These are phyloP conservation scores for Phoenix roebelenii DNA, from an alignment of 176 grass and related monocot species.

Conservation along the genomic window DNA sequence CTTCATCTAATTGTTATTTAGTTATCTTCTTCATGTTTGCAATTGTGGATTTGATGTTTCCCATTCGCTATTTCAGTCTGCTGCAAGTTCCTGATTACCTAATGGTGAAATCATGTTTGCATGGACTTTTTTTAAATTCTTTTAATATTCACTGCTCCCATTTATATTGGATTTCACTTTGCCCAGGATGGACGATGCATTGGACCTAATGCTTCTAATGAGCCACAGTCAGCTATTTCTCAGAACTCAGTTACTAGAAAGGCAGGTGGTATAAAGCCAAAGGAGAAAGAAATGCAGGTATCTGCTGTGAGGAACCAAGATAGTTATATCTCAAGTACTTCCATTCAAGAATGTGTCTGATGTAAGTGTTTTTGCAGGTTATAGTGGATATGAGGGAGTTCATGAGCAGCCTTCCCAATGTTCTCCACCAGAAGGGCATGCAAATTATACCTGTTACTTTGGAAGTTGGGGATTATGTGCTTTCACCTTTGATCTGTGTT, in stretches of 20 bases:
- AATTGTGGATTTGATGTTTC: too few species aligned
- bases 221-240: slow-evolving; percentile 41
- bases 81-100: too few species aligned
- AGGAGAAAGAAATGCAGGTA: slow-evolving; percentile 83
- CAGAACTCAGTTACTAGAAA: slow-evolving; percentile 88
- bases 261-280: slow-evolving; percentile 53
- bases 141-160: not conserved
- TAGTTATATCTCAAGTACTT: not conserved
- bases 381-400: slow-evolving; percentile 98
- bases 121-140: not conserved
- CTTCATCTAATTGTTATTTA: too few species aligned
- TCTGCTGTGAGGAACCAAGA: too few species aligned
- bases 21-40: too few species aligned
- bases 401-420: slow-evolving; percentile 96
- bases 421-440: slow-evolving; percentile 90
- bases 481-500: slow-evolving; percentile 90
- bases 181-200: slow-evolving; percentile 70
- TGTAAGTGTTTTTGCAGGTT: slow-evolving; percentile 41
- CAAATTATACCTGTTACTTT: slow-evolving; percentile 67
- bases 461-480: slow-evolving; percentile 96
- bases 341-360: slow-evolving; percentile 2
- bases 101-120: too few species aligned
- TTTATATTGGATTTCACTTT: not conserved
- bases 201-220: slow-evolving; percentile 53
- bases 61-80: too few species aligned